phyloP scores from a whole-genome alignment of 106 monocot species.

The Allium cepa region DNA sequence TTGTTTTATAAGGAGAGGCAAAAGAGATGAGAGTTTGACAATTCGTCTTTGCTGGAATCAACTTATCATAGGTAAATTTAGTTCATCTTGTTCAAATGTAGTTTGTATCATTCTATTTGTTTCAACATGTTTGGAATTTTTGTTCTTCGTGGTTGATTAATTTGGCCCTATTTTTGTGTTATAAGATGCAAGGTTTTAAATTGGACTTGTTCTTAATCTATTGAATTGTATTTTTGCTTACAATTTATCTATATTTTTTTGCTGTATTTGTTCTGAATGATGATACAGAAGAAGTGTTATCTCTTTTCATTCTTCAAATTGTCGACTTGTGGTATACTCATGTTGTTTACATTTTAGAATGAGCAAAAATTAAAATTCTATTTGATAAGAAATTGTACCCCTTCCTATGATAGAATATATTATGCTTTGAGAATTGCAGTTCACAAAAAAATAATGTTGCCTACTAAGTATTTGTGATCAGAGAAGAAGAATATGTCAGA shows the following conservation, averaged over 20 bases:
- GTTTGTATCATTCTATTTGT: background rate
- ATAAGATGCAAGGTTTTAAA: background rate
- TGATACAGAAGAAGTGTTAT: background rate
- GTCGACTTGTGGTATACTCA: background rate
- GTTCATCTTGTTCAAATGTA: background rate
- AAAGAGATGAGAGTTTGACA: background rate
- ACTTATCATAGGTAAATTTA: background rate
- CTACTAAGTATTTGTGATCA: constrained; percentile 8
- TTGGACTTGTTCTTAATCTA: background rate
- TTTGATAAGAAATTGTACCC: too few species aligned
- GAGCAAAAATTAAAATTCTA: background rate
- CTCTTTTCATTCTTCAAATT: background rate
- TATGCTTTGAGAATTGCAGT: background rate
- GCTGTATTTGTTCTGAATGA: background rate
- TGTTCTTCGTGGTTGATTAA: background rate
- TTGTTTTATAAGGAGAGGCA: constrained; percentile 3
- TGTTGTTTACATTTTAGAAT: background rate
- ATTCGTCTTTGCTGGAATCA: constrained; percentile 3
- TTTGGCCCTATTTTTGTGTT: background rate
- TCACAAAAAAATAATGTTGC: background rate
- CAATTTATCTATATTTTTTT: background rate
- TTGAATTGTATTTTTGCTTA: background rate
- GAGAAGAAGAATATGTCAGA: constrained; percentile 34
- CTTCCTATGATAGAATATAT: too few species aligned
- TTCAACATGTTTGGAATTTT: background rate